Evolutionary conservation across 2,329 filamentous ascomycete species (phyloP).

Genomic region (Apiospora sp.): DNA sequence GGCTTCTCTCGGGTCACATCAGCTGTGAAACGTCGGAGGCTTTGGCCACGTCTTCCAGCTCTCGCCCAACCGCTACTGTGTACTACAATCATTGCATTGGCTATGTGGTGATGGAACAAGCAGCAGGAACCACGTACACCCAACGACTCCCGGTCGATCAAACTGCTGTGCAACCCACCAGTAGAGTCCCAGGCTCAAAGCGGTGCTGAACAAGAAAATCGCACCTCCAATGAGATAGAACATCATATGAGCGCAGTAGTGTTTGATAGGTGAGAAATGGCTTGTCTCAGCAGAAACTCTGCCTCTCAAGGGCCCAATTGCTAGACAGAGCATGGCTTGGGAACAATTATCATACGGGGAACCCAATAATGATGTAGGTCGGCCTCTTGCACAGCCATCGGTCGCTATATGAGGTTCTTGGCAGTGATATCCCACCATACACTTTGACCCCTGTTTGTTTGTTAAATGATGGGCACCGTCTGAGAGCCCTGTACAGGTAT

Average conservation of each 20-base stretch:
- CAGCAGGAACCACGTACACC: slow-evolving; percentile 27
- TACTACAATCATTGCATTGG: slow-evolving; percentile 57
- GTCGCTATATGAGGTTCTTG: not conserved
- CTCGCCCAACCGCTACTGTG: slow-evolving; percentile 43
- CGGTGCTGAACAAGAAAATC: slow-evolving; percentile 44
- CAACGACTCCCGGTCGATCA: slow-evolving; percentile 69
- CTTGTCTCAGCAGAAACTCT: slow-evolving; percentile 41
- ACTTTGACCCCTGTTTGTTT: no score
- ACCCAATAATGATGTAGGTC: slow-evolving; percentile 41
- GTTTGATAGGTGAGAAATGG: slow-evolving; percentile 61
- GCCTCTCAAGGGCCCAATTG: slow-evolving; percentile 47
- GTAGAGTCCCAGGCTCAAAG: slow-evolving; percentile 52
- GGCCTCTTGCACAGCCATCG: not conserved
- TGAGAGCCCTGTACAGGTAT: no score
- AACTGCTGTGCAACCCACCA: slow-evolving; percentile 61
- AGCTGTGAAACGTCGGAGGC: not conserved
- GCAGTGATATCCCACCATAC: not conserved
- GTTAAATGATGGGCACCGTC: no score
- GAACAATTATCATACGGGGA: slow-evolving; percentile 32
- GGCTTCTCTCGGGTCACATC: not conserved
- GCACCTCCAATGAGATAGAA: slow-evolving; percentile 45
- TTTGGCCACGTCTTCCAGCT: not conserved
- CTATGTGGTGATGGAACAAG: slow-evolving; percentile 45
- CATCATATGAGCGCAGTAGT: not conserved
- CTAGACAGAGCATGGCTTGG: not conserved